These are phyloP conservation scores for Talaromyces sp. DNA, from an alignment of 2,329 filamentous ascomycete genomes.

Conservation along the genomic window DNA sequence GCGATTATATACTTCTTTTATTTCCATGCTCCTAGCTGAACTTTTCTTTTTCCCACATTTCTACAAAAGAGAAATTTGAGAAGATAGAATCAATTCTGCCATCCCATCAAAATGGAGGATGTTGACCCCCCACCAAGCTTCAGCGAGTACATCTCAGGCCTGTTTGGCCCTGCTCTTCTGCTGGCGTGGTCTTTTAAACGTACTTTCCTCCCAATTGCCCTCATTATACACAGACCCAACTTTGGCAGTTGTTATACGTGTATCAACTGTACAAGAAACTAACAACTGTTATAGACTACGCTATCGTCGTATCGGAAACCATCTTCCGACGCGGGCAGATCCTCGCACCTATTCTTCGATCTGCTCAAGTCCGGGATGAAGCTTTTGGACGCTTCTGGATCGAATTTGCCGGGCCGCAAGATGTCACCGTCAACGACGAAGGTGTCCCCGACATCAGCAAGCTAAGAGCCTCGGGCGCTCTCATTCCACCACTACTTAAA, in stretches of 20 bases:
- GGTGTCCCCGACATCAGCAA: constrained; percentile 17
- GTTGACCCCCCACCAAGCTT: neutral
- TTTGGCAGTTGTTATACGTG: neutral
- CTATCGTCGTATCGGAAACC: constrained; percentile 31
- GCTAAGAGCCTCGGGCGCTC: constrained; percentile 32
- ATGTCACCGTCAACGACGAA: neutral
- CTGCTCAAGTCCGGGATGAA: constrained; percentile 35
- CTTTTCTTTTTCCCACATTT: neutral
- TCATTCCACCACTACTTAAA: constrained; percentile 42
- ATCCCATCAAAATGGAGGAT: neutral
- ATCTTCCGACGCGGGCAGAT: constrained; percentile 34
- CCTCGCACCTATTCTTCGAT: constrained; percentile 33
- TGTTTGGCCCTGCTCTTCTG: constrained; percentile 18
- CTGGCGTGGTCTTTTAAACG: constrained; percentile 17
- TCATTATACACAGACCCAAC: neutral
- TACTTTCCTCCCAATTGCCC: neutral
- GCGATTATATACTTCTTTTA: neutral
- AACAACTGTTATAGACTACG: constrained; percentile 29
- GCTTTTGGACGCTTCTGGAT: constrained; percentile 44
- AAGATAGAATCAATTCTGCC: neutral
- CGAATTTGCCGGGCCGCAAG: constrained; percentile 23
- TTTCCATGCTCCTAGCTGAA: neutral
- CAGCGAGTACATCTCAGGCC: constrained; percentile 14
- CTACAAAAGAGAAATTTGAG: neutral
- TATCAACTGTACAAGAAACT: neutral